Evolutionary conservation across 2,329 filamentous ascomycete species (phyloP).

Genomic region (Alternaria conjuncta): DNA sequence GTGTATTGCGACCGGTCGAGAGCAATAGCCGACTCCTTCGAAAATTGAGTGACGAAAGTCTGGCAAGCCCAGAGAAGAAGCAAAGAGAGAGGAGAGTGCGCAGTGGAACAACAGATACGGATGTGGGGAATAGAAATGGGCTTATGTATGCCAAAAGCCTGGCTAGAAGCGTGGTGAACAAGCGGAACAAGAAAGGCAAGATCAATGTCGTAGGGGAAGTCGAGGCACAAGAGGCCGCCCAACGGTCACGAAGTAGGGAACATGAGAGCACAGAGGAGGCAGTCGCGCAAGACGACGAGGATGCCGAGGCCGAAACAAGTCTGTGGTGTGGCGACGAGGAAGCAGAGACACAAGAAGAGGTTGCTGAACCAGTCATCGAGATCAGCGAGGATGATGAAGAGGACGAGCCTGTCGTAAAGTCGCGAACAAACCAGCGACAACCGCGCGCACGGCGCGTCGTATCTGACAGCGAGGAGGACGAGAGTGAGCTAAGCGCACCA

Average conservation of each 20-base stretch:
- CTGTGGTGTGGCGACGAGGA: slow-evolving; percentile 40
- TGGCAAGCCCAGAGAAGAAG: slow-evolving; percentile 37
- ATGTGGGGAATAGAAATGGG: slow-evolving; percentile 19
- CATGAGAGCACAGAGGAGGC: slow-evolving; percentile 12
- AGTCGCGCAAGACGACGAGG: slow-evolving; percentile 12
- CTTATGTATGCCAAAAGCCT: slow-evolving; percentile 39
- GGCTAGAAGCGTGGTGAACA: slow-evolving; percentile 36
- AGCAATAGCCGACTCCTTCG: slow-evolving; percentile 39
- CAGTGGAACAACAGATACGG: slow-evolving; percentile 21
- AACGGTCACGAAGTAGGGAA: slow-evolving; percentile 1
- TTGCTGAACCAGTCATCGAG: slow-evolving; percentile 7
- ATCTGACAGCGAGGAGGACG: slow-evolving; percentile 34
- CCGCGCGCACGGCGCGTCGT: slow-evolving; percentile 22
- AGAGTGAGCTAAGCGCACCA: slow-evolving; percentile 4
- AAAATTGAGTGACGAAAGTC: slow-evolving; percentile 37
- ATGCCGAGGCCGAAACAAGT: slow-evolving; percentile 37
- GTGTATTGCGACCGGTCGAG: slow-evolving; percentile 40
- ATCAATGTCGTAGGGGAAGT: slow-evolving; percentile 21
- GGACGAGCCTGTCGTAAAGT: slow-evolving; percentile 36
- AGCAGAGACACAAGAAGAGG: slow-evolving; percentile 8
- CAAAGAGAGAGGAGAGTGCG: slow-evolving; percentile 24
- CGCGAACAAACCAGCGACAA: slow-evolving; percentile 23
- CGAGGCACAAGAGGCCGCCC: slow-evolving; percentile 22
- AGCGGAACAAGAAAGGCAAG: slow-evolving; percentile 17
- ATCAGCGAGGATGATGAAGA: slow-evolving; percentile 30